Evolutionary conservation across 345 rosid genomes (phyloP).

Genomic region (Gossypium stocksii): DNA sequence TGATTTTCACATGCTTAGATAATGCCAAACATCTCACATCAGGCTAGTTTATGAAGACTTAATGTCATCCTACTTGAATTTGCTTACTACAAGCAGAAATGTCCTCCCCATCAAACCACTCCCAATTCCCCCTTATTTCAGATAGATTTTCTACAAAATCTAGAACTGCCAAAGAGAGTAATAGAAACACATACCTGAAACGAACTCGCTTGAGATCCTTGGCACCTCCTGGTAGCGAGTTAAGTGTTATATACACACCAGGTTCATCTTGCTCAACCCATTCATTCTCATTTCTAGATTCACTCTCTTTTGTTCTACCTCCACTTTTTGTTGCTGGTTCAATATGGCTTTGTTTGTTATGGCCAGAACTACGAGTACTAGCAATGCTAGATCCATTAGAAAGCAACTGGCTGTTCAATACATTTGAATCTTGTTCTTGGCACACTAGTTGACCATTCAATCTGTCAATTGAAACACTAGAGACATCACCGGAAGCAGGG

Average conservation of each 20-base stretch:
- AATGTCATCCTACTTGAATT: not conserved
- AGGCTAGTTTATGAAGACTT: not conserved
- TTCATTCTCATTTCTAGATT: slow-evolving; percentile 61
- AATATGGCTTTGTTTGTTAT: slow-evolving; percentile 46
- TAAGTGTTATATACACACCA: slow-evolving; percentile 92
- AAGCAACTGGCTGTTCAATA: slow-evolving; percentile 35
- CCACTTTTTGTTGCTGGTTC: slow-evolving; percentile 63
- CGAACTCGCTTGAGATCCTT: slow-evolving; percentile 98
- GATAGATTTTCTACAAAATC: not conserved
- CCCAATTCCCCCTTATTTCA: not conserved
- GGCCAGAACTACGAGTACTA: slow-evolving; percentile 38
- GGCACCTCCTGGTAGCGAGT: slow-evolving; percentile 74
- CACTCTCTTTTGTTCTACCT: slow-evolving; percentile 55
- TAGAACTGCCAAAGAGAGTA: not conserved
- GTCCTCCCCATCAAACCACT: not conserved
- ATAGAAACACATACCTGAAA: slow-evolving; percentile 59
- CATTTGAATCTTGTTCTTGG: slow-evolving; percentile 47
- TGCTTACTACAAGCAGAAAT: not conserved
- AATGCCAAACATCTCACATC: not conserved
- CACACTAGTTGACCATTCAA: slow-evolving; percentile 30
- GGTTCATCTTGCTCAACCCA: slow-evolving; percentile 99
- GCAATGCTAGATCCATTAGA: slow-evolving; percentile 54
- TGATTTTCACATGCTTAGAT: not conserved
- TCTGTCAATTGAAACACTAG: slow-evolving; percentile 40
- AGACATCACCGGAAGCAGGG: slow-evolving; percentile 44